Evolutionary conservation across 2,329 filamentous ascomycete species (phyloP), one percentile per base, ranked within the genome.

Genomic region (Neoascochyta sp.): DNA sequence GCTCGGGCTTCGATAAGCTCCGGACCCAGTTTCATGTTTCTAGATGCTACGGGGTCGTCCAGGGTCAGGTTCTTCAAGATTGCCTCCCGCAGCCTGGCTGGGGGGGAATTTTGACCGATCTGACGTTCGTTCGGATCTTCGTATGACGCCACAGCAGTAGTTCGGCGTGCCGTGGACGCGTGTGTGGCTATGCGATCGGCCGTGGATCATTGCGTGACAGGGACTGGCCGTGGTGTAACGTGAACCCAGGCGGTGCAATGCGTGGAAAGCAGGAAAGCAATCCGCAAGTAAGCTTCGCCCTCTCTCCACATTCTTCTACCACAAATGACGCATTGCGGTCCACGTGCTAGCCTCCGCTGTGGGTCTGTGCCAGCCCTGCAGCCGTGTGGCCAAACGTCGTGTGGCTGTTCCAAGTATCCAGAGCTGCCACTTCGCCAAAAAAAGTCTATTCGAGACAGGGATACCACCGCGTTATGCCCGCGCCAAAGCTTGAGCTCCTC

Each of bases 251-350:
- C 27, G 24, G 17, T 15, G 24, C 33, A 39, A 51, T 51, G 36
- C 45, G 17, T 15, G 24, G 32, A 39, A 51, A 53, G 36, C 45
- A 49, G 45, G 49, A 45, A 42, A 33, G 43, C 38, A 34, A 36
- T 37, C 34, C 22, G 33, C 36, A 36, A 37, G 37, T 47, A 52
- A 54, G 49, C 47, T 50, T 52, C 39, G 24, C 8, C 4, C 12
- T 39, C n/a, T 41, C 40, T 38, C 49, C 46, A 46, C 47, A 43
- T 36, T n/a, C n/a, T 32, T 38, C 18, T 27, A 30, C 36, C 29
- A 20, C 28, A 16, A 43, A 54, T 58, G 54, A 58, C 52, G 54
- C 50, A 53, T 36, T 32, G 26, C 27, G 23, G 24, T 33, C 36
- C 38, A 34, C 38, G 38, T 45, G 43, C 45, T 40, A 28, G 18